Evolutionary conservation across 1,139 yeast genomes (phyloP).

Genomic region (Pichia sp.): DNA sequence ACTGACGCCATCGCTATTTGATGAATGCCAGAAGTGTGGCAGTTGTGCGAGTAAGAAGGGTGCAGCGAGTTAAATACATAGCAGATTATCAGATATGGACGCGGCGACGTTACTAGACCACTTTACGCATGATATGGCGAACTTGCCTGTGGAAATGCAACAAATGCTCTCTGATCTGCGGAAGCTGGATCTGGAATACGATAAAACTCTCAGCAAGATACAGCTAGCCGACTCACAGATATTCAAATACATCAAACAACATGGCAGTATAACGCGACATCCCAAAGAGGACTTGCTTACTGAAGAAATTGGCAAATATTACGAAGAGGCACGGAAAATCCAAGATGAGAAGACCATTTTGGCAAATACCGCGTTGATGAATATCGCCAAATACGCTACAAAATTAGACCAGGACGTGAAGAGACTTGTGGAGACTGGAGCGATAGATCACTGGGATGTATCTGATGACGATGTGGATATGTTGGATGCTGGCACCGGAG

Average conservation of each 20-base stretch:
- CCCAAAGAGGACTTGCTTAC: slow-evolving; percentile 73
- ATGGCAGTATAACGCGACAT: slow-evolving; percentile 75
- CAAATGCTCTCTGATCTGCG: slow-evolving; percentile 76
- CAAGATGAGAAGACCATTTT: slow-evolving; percentile 75
- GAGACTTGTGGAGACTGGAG: slow-evolving; percentile 71
- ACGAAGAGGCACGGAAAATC: slow-evolving; percentile 48
- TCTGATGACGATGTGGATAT: slow-evolving; percentile 9
- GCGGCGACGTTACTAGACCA: slow-evolving; percentile 72
- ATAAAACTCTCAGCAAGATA: slow-evolving; percentile 61
- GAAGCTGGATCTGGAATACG: slow-evolving; percentile 57
- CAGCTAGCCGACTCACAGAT: slow-evolving; percentile 69
- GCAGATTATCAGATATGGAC: too few relatives aligned
- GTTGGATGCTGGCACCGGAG: background rate
- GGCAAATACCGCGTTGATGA: slow-evolving; percentile 76
- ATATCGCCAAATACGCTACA: slow-evolving; percentile 66
- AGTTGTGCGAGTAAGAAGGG: background rate
- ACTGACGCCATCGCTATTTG: too few relatives aligned
- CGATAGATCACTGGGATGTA: slow-evolving; percentile 46
- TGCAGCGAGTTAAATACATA: too few relatives aligned
- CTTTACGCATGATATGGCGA: slow-evolving; percentile 68
- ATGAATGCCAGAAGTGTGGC: too few relatives aligned
- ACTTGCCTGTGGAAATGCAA: slow-evolving; percentile 84
- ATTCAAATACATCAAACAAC: slow-evolving; percentile 74
- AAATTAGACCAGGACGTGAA: slow-evolving; percentile 71
- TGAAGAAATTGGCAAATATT: slow-evolving; percentile 63